A percentile compares a stretch with the other conserved stretches of the same genome.
phyloP scores from a whole-genome alignment of 345 rosid genomes.

The Theobroma cacao region DNA sequence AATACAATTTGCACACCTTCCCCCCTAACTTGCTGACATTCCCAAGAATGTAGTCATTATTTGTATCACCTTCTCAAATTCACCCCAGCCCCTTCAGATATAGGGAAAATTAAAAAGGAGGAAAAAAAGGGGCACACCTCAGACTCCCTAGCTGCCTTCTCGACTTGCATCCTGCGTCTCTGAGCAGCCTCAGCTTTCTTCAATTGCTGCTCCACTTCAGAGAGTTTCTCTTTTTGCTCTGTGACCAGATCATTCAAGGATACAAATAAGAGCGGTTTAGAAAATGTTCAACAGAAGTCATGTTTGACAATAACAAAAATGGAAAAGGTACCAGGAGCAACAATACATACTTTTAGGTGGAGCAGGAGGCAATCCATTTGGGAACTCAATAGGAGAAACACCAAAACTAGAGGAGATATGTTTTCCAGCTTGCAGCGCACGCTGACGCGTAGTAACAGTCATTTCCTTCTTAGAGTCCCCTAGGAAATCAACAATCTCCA shows the following conservation, averaged over 20 bases:
- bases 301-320: not conserved
- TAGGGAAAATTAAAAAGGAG: not conserved
- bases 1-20: not conserved
- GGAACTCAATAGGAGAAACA: constrained; percentile 41
- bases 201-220: constrained; percentile 55
- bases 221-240: constrained; percentile 57
- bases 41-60: not conserved
- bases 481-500: constrained; percentile 35
- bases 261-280: not conserved
- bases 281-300: not conserved
- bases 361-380: constrained; percentile 55
- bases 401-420: constrained; percentile 26
- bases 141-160: constrained; percentile 59
- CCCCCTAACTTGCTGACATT: not conserved
- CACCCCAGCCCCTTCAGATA: not conserved
- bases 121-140: constrained; percentile 29
- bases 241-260: not conserved
- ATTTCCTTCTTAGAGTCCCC: constrained; percentile 43
- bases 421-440: constrained; percentile 53
- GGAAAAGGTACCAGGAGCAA: not conserved
- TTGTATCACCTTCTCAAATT: not conserved
- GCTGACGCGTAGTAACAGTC: constrained; percentile 50
- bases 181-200: constrained; percentile 60
- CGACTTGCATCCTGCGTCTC: constrained; percentile 52
- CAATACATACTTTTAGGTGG: constrained; percentile 48